phyloP scores from a whole-genome alignment of 2,329 filamentous ascomycete species.

The Stagonosporopsis chrysanthemi region DNA sequence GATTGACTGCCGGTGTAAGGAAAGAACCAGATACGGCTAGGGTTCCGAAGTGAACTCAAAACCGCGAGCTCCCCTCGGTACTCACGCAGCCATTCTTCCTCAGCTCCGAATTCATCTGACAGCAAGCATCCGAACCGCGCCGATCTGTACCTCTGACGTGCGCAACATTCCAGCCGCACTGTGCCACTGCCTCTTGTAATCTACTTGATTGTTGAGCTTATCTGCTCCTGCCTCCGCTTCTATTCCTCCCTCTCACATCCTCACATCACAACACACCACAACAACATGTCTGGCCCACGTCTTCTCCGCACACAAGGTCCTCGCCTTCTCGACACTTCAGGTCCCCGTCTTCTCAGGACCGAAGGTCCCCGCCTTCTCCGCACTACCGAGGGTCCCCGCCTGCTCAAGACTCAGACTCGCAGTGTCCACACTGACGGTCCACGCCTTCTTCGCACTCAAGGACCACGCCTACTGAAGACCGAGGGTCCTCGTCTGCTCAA shows the following conservation, averaged over 20 bases:
- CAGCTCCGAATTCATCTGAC: conserved; percentile 11
- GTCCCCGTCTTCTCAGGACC: conserved; percentile 14
- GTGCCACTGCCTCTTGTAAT: conserved; percentile 8
- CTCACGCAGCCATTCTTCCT: conserved; percentile 13
- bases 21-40: conserved; percentile 11
- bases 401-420: conserved; percentile 20
- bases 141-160: conserved; percentile 10
- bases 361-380: conserved; percentile 15
- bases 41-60: conserved; percentile 18
- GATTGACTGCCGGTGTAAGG: conserved; percentile 21
- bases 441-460: conserved; percentile 18
- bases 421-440: conserved; percentile 16
- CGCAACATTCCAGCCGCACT: conserved; percentile 11
- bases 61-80: conserved; percentile 14
- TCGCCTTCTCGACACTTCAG: conserved; percentile 15
- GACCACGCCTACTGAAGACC: conserved; percentile 16
- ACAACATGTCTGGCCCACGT: conserved; percentile 19
- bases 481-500: conserved; percentile 16
- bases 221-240: conserved; percentile 8
- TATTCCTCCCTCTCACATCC: neutral
- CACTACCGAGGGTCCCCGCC: conserved; percentile 18
- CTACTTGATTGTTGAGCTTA: conserved; percentile 14
- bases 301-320: conserved; percentile 21
- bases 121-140: conserved; percentile 12
- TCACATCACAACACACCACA: neutral